These are phyloP conservation scores for Prinsepia uniflora DNA, from an alignment of 306 rosid genomes.

Conservation along the genomic window DNA sequence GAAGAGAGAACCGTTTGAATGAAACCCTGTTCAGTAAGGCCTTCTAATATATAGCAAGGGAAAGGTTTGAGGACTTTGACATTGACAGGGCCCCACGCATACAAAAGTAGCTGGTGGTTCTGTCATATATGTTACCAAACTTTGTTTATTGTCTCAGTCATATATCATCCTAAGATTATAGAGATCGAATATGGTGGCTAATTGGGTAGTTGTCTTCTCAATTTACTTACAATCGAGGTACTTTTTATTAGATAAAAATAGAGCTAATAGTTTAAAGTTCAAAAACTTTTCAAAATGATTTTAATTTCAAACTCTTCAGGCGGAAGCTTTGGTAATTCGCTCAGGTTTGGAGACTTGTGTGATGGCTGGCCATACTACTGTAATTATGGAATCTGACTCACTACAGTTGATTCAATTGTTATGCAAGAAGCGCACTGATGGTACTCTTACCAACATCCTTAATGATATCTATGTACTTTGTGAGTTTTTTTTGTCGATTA, in stretches of 20 bases:
- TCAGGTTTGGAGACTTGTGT: too few species aligned
- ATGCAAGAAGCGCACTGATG: too few species aligned
- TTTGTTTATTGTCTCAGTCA: background rate
- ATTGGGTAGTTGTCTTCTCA: conserved; percentile 16
- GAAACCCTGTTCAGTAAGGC: conserved; percentile 26
- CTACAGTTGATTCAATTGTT: too few species aligned
- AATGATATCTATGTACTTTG: too few species aligned
- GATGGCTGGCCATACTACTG: too few species aligned
- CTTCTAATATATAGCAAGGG: conserved; percentile 34
- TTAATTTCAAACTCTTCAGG: background rate
- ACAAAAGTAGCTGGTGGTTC: background rate
- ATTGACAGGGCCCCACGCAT: background rate
- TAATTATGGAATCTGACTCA: too few species aligned
- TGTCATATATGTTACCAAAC: background rate
- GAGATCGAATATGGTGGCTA: conserved; percentile 48
- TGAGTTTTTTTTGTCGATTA: too few species aligned
- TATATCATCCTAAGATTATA: conserved; percentile 23
- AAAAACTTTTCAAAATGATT: background rate
- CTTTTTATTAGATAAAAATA: background rate
- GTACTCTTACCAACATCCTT: too few species aligned
- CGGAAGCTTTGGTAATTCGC: too few species aligned
- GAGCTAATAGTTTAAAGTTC: background rate
- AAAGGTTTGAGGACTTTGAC: background rate
- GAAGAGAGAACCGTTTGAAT: conserved; percentile 37
- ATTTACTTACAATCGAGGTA: background rate